phyloP scores from a whole-genome alignment of 352 stramenopile genomes.

The Globisporangium cederbergense region DNA sequence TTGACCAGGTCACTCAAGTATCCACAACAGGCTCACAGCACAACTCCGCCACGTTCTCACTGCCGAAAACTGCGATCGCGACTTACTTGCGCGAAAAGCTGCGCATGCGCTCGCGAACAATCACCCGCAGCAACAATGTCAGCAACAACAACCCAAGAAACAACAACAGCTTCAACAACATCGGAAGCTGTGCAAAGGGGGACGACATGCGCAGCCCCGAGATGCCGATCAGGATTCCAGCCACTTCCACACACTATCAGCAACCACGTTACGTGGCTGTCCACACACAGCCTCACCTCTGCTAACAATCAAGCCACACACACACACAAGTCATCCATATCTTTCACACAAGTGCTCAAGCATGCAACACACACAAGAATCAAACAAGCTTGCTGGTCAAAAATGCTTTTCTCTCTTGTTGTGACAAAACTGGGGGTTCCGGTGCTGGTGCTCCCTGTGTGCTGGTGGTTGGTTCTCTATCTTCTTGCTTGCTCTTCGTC shows the following conservation, averaged over 20 bases:
- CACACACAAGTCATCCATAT: neutral
- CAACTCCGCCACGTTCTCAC: conserved; percentile 32
- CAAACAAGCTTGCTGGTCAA: neutral
- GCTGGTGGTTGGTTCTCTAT: conserved; percentile 3
- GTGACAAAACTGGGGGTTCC: conserved; percentile 3
- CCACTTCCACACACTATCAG: conserved; percentile 10
- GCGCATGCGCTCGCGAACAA: conserved; percentile 23
- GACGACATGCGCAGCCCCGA: conserved; percentile 46
- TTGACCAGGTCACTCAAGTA: neutral
- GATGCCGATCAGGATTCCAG: conserved; percentile 11
- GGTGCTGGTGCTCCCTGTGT: neutral
- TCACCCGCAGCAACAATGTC: neutral
- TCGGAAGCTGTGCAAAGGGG: conserved; percentile 26
- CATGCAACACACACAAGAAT: neutral
- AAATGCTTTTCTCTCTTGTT: conserved; percentile 1
- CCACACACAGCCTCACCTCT: neutral
- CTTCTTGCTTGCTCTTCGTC: neutral
- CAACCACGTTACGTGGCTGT: neutral
- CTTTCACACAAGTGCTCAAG: neutral
- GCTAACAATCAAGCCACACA: neutral
- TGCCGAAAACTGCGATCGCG: conserved; percentile 51
- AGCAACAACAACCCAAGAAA: neutral
- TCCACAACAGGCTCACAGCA: conserved; percentile 3
- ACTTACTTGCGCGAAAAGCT: conserved; percentile 53
- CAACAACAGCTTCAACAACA: neutral